Evolutionary conservation across 2,329 filamentous ascomycete genomes (phyloP).

Genomic region (Aureobasidium sp.): DNA sequence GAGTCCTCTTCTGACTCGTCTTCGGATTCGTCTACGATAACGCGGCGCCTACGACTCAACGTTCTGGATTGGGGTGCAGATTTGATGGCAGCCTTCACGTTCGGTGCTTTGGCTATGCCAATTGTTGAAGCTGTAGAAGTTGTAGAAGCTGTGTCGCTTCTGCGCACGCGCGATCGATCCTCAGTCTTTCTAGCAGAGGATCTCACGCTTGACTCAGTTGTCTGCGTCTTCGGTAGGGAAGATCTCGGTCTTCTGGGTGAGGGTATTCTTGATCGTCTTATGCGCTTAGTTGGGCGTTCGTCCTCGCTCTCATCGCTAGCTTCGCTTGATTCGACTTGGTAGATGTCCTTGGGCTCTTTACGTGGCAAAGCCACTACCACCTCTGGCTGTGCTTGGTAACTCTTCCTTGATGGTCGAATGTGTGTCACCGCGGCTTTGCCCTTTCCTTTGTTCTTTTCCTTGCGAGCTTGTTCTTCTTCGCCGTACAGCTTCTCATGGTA

Average conservation of each 20-base stretch:
- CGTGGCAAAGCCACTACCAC: background rate
- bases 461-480: background rate
- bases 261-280: background rate
- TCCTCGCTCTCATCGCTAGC: background rate
- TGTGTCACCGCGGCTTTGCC: background rate
- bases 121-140: background rate
- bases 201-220: background rate
- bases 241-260: background rate
- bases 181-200: background rate
- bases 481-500: conserved; percentile 16
- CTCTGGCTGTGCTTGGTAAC: background rate
- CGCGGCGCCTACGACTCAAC: too few species aligned
- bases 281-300: background rate
- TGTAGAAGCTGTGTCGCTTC: background rate
- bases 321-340: background rate
- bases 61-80: background rate
- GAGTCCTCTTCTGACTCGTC: background rate
- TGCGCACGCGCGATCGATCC: background rate
- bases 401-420: conserved; percentile 1
- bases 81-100: background rate
- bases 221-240: background rate
- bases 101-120: background rate
- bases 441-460: background rate
- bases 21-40: background rate
- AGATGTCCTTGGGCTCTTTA: background rate